Evolutionary conservation across 352 stramenopile species (phyloP).

Genomic region (Globisporangium irregulare): DNA sequence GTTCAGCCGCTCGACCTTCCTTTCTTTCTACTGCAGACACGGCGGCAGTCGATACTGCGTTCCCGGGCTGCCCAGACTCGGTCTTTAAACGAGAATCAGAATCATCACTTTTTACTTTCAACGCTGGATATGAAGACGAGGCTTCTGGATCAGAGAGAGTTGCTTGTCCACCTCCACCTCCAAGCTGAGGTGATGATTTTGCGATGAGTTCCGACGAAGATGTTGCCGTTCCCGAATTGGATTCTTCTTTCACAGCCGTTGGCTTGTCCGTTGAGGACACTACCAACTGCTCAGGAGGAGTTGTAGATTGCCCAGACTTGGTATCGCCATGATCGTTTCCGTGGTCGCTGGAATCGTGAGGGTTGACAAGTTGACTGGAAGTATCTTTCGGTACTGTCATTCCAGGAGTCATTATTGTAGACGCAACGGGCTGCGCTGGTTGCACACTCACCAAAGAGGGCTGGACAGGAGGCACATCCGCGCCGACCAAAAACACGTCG

Average conservation of each 20-base stretch:
- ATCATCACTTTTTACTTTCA: not conserved
- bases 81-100: not conserved
- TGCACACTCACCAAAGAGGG: not conserved
- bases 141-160: not conserved
- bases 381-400: not conserved
- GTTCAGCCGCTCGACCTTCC: not conserved
- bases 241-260: not conserved
- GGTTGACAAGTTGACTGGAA: not conserved
- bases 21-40: not conserved
- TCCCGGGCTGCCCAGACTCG: not conserved
- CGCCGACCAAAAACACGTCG: not conserved
- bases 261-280: not conserved
- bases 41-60: not conserved
- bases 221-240: not conserved
- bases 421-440: not conserved
- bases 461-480: not conserved
- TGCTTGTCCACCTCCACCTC: not conserved
- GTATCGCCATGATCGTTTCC: not conserved
- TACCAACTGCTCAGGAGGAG: not conserved
- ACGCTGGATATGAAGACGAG: not conserved
- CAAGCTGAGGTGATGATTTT: not conserved
- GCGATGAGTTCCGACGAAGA: not conserved
- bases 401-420: not conserved
- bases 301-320: not conserved
- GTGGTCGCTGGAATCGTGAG: not conserved